A percentile compares a stretch with the other conserved stretches of the same genome.
Evolutionary conservation across 1,139 yeast species (phyloP).

Genomic region (Blastobotrys capitulatus): DNA sequence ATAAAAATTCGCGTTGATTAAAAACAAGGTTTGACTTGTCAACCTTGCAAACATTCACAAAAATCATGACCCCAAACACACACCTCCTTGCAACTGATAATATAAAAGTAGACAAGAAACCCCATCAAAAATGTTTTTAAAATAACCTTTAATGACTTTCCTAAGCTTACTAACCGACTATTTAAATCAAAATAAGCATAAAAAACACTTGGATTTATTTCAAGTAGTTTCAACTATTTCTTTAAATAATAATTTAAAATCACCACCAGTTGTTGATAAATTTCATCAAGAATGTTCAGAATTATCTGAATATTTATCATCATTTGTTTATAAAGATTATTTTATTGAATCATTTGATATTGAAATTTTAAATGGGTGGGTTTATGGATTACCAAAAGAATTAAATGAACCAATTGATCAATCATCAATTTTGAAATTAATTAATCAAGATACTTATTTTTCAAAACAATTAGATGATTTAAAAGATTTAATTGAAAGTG

Average conservation of each 20-base stretch:
- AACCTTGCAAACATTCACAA: too few relatives aligned
- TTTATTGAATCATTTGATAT: constrained; percentile 2
- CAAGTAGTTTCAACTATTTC: background rate
- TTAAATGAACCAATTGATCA: too few relatives aligned
- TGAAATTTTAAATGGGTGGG: background rate
- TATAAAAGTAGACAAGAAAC: too few relatives aligned
- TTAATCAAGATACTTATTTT: constrained; percentile 12
- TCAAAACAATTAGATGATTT: constrained; percentile 12
- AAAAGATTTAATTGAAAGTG: constrained; percentile 13
- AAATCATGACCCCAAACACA: too few relatives aligned
- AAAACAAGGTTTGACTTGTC: too few relatives aligned
- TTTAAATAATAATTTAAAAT: background rate
- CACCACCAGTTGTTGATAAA: background rate
- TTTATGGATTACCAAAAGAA: background rate
- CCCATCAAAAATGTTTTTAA: too few relatives aligned
- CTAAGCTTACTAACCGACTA: too few relatives aligned
- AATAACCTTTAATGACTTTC: too few relatives aligned
- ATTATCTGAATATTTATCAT: background rate
- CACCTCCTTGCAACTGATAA: too few relatives aligned
- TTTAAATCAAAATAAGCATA: too few relatives aligned
- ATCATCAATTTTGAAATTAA: constrained; percentile 5
- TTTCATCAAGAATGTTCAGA: background rate
- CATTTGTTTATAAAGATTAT: background rate
- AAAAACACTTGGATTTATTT: background rate
- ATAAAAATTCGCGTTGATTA: too few relatives aligned